phyloP scores from a whole-genome alignment of 1,284 basidiomycete species.

The Pseudozyma sp. region DNA sequence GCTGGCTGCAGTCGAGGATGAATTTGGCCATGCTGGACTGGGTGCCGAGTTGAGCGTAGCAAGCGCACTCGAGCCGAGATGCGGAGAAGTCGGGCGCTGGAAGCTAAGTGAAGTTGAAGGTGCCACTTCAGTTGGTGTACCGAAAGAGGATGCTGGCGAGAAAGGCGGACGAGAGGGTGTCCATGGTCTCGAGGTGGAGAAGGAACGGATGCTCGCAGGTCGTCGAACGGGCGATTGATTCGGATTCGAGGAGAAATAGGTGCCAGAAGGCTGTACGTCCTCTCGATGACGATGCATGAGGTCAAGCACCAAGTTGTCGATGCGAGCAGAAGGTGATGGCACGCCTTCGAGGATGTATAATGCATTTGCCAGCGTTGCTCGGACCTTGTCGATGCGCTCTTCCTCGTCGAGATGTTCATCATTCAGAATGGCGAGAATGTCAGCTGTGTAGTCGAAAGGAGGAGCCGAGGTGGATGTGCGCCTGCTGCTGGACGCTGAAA shows the following conservation, averaged over 20 bases:
- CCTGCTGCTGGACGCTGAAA: slow-evolving; percentile 36
- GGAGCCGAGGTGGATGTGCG: slow-evolving; percentile 36
- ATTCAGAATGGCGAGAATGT: slow-evolving; percentile 52
- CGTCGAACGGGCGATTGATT: slow-evolving; percentile 48
- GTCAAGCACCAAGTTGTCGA: slow-evolving; percentile 60
- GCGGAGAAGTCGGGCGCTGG: slow-evolving; percentile 39
- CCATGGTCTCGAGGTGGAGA: slow-evolving; percentile 56
- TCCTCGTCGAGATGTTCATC: slow-evolving; percentile 54
- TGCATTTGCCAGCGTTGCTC: slow-evolving; percentile 42
- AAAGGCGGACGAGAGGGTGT: slow-evolving; percentile 50
- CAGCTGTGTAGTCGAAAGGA: slow-evolving; percentile 20
- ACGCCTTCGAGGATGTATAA: slow-evolving; percentile 51
- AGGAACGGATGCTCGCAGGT: slow-evolving; percentile 51
- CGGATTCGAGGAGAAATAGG: slow-evolving; percentile 40
- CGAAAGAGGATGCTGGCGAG: slow-evolving; percentile 39
- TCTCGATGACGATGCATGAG: slow-evolving; percentile 63
- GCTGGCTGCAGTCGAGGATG: slow-evolving; percentile 20
- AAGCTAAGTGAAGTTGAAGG: slow-evolving; percentile 10
- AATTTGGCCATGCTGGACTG: slow-evolving; percentile 25
- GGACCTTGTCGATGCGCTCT: slow-evolving; percentile 58
- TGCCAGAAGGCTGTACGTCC: slow-evolving; percentile 52
- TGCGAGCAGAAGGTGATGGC: slow-evolving; percentile 43
- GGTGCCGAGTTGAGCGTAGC: slow-evolving; percentile 26
- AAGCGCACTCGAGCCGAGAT: slow-evolving; percentile 32
- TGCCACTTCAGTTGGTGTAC: slow-evolving; percentile 18